phyloP scores from a whole-genome alignment of 768 basidiomycete species.

The Tricholoma saponaceum region DNA sequence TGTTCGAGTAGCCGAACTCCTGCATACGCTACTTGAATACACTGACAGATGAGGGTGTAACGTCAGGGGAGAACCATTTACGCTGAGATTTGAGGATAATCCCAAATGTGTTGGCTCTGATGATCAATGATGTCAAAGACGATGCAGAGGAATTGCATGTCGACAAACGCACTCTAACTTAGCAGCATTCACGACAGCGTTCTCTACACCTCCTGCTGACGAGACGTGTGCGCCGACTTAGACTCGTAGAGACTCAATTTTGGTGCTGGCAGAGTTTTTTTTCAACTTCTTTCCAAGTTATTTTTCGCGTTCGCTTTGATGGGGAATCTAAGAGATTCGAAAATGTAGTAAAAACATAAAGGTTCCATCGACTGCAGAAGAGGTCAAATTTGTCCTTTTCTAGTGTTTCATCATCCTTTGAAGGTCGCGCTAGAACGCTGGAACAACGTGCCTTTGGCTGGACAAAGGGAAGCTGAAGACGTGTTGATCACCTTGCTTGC shows the following conservation, averaged over 20 bases:
- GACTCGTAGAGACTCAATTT: constrained; percentile 50
- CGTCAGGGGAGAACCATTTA: constrained; percentile 68
- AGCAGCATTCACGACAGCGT: constrained; percentile 68
- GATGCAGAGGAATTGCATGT: no score
- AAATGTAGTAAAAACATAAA: not conserved
- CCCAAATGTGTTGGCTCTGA: constrained; percentile 75
- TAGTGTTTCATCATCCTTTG: not conserved
- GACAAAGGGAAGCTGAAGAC: not conserved
- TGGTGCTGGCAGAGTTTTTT: constrained; percentile 24
- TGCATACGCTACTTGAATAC: constrained; percentile 60
- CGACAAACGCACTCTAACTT: not conserved
- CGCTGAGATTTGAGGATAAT: constrained; percentile 83
- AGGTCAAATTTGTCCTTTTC: constrained; percentile 8
- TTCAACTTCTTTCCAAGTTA: constrained; percentile 11
- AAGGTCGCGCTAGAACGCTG: not conserved
- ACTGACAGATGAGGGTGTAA: constrained; percentile 47
- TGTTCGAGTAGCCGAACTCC: constrained; percentile 54
- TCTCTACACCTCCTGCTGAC: constrained; percentile 75
- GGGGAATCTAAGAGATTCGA: not conserved
- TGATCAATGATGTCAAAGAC: not conserved
- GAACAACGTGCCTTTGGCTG: constrained; percentile 6
- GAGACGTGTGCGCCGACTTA: constrained; percentile 85
- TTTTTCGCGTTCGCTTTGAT: constrained; percentile 10
- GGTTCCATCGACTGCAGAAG: not conserved
- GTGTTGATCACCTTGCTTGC: no score